Evolutionary conservation across 306 rosid genomes (phyloP), one percentile per base, ranked within the genome.

Genomic region (Glycine tomentella): DNA sequence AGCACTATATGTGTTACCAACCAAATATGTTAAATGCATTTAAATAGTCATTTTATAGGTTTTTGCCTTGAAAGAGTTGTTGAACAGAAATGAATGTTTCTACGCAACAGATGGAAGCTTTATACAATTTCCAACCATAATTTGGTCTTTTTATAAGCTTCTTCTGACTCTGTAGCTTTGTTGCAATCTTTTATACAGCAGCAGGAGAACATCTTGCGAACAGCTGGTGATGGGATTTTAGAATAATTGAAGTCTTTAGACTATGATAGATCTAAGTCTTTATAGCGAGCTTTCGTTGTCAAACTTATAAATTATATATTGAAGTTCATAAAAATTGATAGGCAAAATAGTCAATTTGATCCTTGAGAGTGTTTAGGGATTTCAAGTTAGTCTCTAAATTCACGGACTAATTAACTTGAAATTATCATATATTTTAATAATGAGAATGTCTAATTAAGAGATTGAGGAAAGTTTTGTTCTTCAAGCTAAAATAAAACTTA

Each of bases 71-170:
- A 58, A 58, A 20, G 12, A 8, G 13, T 16, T 6, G 62, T 56
- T 56, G 62, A 56, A 58, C 12, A 58, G 38, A 20, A 9, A 20
- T 58, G 13, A 58, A 58, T 8, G 67, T 56, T 56, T 56, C 33
- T 56, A 56, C 9, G 4, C 10, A 56, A 6, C 33, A 56, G 62
- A 16, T 56, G 62, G 62, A 56, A 15, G 62, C 62, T 56, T 56
- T 56, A 56, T 56, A 56, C 62, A 56, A 56, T 31, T 56, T 16
- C 67, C 42, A 61, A 61, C 67, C 67, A 25, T 59, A 3, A 9
- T 56, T 20, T 59, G 9, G 40, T 61, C 15, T 1, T 59, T 61
- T 25, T 10, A 57, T 20, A 3, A 16, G 63, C 38, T 20, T 59
- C 40, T 7, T 25, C 2, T 25, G 62, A 7, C 8, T 52, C 17